These are phyloP conservation scores for Rhynchosporium graminicola DNA, from an alignment of 2,329 filamentous ascomycete species.

Conservation along the genomic window DNA sequence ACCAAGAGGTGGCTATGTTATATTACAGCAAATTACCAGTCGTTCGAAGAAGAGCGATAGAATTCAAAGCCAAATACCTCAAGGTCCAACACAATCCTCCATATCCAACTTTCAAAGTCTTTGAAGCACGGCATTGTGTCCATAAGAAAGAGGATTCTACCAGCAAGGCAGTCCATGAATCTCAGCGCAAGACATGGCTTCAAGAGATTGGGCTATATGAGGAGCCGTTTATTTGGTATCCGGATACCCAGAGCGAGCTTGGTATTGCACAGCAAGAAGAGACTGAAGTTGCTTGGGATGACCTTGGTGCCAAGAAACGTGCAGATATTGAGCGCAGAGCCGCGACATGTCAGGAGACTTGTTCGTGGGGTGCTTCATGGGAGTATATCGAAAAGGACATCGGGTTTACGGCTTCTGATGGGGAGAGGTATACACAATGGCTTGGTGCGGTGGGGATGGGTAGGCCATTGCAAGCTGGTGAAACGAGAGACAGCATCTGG, in stretches of 20 bases:
- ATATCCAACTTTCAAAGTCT: background rate
- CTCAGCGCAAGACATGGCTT: slow-evolving; percentile 7
- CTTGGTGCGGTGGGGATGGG: slow-evolving; percentile 1
- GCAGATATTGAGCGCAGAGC: background rate
- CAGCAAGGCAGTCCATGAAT: background rate
- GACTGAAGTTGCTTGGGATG: slow-evolving; percentile 11
- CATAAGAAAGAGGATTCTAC: background rate
- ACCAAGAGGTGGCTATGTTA: background rate
- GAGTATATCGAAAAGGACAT: background rate
- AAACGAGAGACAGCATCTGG: slow-evolving; percentile 1
- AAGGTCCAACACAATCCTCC: slow-evolving; percentile 13
- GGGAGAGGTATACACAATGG: background rate
- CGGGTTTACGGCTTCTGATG: slow-evolving; percentile 3
- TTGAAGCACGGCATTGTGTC: slow-evolving; percentile 3
- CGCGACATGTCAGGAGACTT: background rate
- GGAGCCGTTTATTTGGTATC: slow-evolving; percentile 8
- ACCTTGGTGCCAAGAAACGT: slow-evolving; percentile 1
- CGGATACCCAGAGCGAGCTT: background rate
- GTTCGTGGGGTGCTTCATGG: background rate
- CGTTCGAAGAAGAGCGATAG: slow-evolving; percentile 4
- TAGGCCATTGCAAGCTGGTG: background rate
- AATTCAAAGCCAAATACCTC: slow-evolving; percentile 14
- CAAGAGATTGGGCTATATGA: slow-evolving; percentile 1
- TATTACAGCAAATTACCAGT: slow-evolving; percentile 5
- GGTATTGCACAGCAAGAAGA: background rate